Evolutionary conservation across 768 basidiomycete species (phyloP).

Genomic region (Tulasnella sp.): DNA sequence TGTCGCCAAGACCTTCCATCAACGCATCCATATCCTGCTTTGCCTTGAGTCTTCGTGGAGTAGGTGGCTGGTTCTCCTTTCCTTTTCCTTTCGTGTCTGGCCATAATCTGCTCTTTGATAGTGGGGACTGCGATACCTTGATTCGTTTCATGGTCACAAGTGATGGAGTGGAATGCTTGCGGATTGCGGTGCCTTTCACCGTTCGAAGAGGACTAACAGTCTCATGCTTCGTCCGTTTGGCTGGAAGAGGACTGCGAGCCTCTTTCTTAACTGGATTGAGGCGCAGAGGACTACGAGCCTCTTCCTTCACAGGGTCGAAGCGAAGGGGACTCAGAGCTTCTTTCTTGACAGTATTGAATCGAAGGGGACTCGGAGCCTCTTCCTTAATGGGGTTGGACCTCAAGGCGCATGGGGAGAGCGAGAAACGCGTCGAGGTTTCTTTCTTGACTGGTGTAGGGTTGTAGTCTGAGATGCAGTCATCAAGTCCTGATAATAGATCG

Average conservation of each 20-base stretch:
- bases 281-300: not conserved
- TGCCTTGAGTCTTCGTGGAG: not conserved
- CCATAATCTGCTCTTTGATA: no score
- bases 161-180: no score
- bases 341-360: not conserved
- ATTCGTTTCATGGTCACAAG: no score
- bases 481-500: constrained; percentile 41
- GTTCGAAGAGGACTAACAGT: no score
- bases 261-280: not conserved
- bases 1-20: not conserved
- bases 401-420: constrained; percentile 14
- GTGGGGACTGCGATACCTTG: no score
- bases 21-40: constrained; percentile 2
- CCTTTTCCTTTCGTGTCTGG: not conserved
- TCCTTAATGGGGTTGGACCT: constrained; percentile 7
- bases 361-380: not conserved
- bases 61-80: not conserved
- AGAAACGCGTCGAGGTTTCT: not conserved
- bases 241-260: no score
- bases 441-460: constrained; percentile 29
- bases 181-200: no score
- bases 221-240: no score
- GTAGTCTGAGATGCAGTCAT: constrained; percentile 41
- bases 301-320: constrained; percentile 2
- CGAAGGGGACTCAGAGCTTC: constrained; percentile 10